Percentiles rank a stretch among this genome's conserved stretches.
Conservation (phyloP, 163 green algal genomes). For the Trebouxia gelatinosa region DNA sequence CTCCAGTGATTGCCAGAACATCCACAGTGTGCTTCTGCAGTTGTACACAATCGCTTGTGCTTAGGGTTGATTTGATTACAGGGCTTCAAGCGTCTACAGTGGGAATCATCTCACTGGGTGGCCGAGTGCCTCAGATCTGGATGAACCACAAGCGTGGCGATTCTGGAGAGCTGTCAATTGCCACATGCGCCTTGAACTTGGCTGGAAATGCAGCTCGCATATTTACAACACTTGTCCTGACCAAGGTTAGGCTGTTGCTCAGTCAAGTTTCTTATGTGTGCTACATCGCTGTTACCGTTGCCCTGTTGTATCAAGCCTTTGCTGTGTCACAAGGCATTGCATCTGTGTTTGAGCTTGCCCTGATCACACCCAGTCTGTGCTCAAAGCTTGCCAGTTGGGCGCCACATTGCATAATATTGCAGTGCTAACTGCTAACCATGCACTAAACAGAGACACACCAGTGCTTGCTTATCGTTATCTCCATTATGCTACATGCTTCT, state of each 20-base stretch:
- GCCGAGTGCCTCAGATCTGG: slow-evolving; percentile 76
- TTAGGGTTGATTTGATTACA: neutral
- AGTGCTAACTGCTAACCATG: too few species aligned
- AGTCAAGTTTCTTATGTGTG: neutral
- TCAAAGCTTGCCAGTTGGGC: too few species aligned
- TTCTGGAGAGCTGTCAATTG: slow-evolving; percentile 72
- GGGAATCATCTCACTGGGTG: slow-evolving; percentile 11
- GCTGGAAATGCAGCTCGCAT: slow-evolving; percentile 65
- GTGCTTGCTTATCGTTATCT: too few species aligned
- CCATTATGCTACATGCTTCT: too few species aligned
- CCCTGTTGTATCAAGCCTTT: neutral
- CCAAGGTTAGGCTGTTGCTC: slow-evolving; percentile 26
- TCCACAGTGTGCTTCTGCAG: neutral
- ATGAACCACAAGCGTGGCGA: slow-evolving; percentile 74
- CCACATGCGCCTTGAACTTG: slow-evolving; percentile 70
- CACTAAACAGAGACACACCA: too few species aligned
- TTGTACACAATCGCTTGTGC: neutral
- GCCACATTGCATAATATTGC: too few species aligned
- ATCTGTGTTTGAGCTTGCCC: neutral
- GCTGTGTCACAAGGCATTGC: neutral
- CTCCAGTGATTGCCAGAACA: neutral
- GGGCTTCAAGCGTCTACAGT: slow-evolving; percentile 7
- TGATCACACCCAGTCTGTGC: slow-evolving; percentile 7
- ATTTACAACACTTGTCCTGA: slow-evolving; percentile 78
- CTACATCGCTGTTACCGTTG: neutral